Evolutionary conservation across 176 grass and related monocot species (phyloP), one percentile per base, ranked within the genome.

Genomic region (Zizania latifolia): DNA sequence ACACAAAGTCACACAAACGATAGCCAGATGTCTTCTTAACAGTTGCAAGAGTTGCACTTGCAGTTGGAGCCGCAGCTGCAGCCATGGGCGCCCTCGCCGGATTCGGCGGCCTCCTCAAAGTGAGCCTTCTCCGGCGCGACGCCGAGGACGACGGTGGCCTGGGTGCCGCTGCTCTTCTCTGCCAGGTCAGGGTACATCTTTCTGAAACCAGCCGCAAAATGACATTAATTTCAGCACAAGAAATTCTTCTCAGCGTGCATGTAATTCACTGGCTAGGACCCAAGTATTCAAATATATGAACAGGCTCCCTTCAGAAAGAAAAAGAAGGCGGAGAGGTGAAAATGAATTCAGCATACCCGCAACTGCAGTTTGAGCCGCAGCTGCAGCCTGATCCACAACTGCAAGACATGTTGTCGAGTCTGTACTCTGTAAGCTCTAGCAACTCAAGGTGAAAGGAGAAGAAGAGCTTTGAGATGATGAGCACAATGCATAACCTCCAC

Each of bases 171-270:
- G 43, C 11, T 75, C 89, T 82, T 85, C 78, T 79, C 85, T 19
- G 30, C 72, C 5, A 85, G 24, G 53, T 91, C 89, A 74, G 73
- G 81, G 60, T 87, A 78, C 85, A 57, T 87, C 81, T 87, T 87
- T 11, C 89, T 87, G 76, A 65, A 72, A 23, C 40, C 26, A 2
- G 3, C 17, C 48, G 10, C 7, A 19, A 9, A 54, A 80, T 15
- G 11, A 55, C 53, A 38, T 27, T 27, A 43, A 40, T 54, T 27
- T n/a, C n/a, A 78, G 46, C 33, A 4, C 34, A 68, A 21, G 6
- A 40, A 39, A 35, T 33, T 44, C 38, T 21, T 46, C 28, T 15
- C 17, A 50, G 45, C 45, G 6, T 17, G 15, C 5, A 46, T 36
- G 34, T 36, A 36, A 36, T 36, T 36, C 3, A 36, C 34, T 36